Percentiles rank a stretch among this genome's conserved stretches.
Conservation (phyloP, 768 basidiomycete genomes). For the Clathrus columnatus region DNA sequence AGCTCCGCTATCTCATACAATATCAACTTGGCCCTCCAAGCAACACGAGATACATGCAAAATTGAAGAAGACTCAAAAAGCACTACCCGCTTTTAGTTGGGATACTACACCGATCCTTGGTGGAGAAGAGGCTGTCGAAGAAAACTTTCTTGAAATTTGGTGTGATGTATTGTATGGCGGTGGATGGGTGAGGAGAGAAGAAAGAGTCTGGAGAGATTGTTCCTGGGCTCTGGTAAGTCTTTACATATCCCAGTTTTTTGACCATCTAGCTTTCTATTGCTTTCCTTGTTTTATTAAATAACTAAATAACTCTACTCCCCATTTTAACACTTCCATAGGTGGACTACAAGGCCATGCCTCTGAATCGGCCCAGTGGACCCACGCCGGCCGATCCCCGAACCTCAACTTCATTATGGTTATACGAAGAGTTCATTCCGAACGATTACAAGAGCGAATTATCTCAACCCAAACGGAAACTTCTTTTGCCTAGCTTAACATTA, state of each 20-base stretch:
- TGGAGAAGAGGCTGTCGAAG: conserved; percentile 76
- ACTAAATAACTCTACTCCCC: conserved; percentile 6
- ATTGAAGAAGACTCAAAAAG: conserved; percentile 75
- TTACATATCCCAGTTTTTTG: background rate
- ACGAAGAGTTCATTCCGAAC: conserved; percentile 89
- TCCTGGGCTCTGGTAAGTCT: conserved; percentile 83
- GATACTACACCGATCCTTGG: conserved; percentile 74
- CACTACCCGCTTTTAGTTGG: conserved; percentile 83
- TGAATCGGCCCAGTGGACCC: conserved; percentile 6
- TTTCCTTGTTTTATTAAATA: background rate
- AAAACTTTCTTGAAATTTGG: conserved; percentile 82
- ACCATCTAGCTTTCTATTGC: background rate
- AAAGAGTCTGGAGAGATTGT: conserved; percentile 74
- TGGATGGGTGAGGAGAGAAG: conserved; percentile 70
- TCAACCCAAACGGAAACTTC: conserved; percentile 29
- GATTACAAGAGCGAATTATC: conserved; percentile 76
- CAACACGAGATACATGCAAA: conserved; percentile 66
- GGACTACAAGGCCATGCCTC: conserved; percentile 75
- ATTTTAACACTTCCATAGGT: conserved; percentile 51
- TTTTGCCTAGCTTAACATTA: conserved; percentile 48
- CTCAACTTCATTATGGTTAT: conserved; percentile 63
- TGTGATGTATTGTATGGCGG: conserved; percentile 74
- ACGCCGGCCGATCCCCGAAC: conserved; percentile 57
- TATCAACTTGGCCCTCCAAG: conserved; percentile 67
- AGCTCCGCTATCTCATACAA: conserved; percentile 42